A percentile compares a stretch with the other conserved stretches of the same genome.
Conservation (phyloP, 805 yeast genomes). For the Candida multigemmis region DNA sequence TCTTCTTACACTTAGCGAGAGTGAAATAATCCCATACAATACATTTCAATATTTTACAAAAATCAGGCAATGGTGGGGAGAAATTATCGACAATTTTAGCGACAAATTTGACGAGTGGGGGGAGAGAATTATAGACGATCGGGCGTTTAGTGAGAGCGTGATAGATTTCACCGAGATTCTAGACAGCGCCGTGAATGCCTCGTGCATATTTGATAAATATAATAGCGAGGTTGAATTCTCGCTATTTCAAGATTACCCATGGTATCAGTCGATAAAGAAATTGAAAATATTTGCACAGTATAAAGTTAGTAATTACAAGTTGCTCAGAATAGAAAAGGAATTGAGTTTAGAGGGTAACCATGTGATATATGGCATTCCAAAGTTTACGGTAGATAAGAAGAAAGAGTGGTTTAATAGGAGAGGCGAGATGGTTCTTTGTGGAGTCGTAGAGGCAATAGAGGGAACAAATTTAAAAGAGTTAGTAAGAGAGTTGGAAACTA, state of each 20-base stretch:
- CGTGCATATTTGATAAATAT: constrained; percentile 40
- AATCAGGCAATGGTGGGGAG: constrained; percentile 9
- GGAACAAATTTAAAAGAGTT: constrained; percentile 3
- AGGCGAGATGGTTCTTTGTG: constrained; percentile 1
- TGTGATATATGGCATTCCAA: constrained; percentile 12
- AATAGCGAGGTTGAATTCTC: constrained; percentile 38
- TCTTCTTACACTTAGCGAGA: constrained; percentile 26
- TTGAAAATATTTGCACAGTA: constrained; percentile 48
- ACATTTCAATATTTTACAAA: constrained; percentile 11
- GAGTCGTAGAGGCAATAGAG: constrained; percentile 1
- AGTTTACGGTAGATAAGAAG: constrained; percentile 5
- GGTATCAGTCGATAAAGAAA: constrained; percentile 61
- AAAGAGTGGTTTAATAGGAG: neutral
- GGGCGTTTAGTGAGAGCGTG: neutral
- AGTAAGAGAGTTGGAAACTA: constrained; percentile 5
- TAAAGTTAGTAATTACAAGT: constrained; percentile 42
- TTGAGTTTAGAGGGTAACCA: constrained; percentile 11
- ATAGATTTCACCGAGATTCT: neutral
- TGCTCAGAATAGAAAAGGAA: constrained; percentile 30
- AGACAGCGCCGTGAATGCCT: constrained; percentile 6
- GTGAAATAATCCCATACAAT: constrained; percentile 24
- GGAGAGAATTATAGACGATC: constrained; percentile 5
- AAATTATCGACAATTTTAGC: constrained; percentile 7
- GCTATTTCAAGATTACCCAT: constrained; percentile 61
- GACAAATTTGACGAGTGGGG: constrained; percentile 12